A percentile compares a stretch with the other conserved stretches of the same genome.
Evolutionary conservation across 257 asterid genomes (phyloP).

Genomic region (Parsonsia alboflavescens): DNA sequence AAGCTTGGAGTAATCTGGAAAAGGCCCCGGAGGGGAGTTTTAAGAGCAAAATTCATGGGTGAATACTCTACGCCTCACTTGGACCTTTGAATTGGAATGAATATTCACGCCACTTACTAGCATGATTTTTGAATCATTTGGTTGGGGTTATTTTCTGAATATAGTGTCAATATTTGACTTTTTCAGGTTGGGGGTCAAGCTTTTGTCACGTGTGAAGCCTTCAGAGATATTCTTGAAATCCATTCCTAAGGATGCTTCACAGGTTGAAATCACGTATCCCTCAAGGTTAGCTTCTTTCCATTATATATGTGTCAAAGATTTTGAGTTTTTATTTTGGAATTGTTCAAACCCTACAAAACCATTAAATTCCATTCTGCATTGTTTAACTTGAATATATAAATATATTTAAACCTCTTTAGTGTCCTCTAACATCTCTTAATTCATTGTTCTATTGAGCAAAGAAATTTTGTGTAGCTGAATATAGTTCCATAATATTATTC

Average conservation of each 20-base stretch:
- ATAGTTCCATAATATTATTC: background rate
- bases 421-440: background rate
- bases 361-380: background rate
- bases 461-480: background rate
- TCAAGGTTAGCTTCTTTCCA: conserved; percentile 40
- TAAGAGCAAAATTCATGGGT: conserved; percentile 87
- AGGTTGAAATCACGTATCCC: conserved; percentile 69
- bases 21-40: conserved; percentile 76
- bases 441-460: background rate
- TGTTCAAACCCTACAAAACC: background rate
- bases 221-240: conserved; percentile 90
- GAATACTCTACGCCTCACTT: conserved; percentile 6
- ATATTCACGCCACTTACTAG: background rate
- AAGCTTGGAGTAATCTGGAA: conserved; percentile 77
- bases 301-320: background rate
- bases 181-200: conserved; percentile 74
- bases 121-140: background rate
- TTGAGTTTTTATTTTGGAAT: background rate
- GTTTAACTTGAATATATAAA: background rate
- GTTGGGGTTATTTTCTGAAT: conserved; percentile 6
- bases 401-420: no score
- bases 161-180: conserved; percentile 6
- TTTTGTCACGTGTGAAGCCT: conserved; percentile 85
- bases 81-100: background rate
- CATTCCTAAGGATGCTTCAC: conserved; percentile 64